Evolutionary conservation across 1,139 yeast genomes (phyloP).

Genomic region (Saccharomyces hybrid): DNA sequence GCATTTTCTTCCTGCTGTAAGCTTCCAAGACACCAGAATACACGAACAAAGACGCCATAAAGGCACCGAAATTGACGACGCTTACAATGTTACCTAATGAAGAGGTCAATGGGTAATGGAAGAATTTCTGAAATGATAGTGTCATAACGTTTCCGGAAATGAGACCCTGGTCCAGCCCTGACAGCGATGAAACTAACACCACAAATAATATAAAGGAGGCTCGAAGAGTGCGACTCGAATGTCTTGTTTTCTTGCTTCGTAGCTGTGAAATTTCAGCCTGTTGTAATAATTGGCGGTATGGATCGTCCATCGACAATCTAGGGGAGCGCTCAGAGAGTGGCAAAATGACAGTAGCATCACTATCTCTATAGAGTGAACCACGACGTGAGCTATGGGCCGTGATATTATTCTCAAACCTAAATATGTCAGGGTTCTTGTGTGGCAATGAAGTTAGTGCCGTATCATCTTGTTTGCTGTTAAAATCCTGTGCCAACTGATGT

Average conservation of each 20-base stretch:
- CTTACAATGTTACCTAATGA: background rate
- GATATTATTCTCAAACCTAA: constrained; percentile 7
- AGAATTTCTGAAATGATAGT: background rate
- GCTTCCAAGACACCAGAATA: background rate
- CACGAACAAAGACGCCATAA: background rate
- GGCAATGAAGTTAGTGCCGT: constrained; percentile 10
- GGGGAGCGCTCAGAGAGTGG: constrained; percentile 1
- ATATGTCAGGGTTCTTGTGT: constrained; percentile 11
- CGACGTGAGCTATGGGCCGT: constrained; percentile 1
- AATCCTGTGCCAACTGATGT: constrained; percentile 3
- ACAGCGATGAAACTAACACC: background rate
- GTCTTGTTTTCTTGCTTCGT: background rate
- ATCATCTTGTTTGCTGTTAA: constrained; percentile 9
- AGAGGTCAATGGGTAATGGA: background rate
- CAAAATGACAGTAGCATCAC: constrained; percentile 5
- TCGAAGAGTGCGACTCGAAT: background rate
- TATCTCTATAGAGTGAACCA: constrained; percentile 9
- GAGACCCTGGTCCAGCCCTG: background rate
- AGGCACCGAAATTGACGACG: background rate
- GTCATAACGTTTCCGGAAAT: background rate
- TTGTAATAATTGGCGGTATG: constrained; percentile 1
- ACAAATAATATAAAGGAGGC: background rate
- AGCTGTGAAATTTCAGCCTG: background rate
- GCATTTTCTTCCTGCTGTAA: background rate
- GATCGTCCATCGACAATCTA: constrained; percentile 1